phyloP scores from a whole-genome alignment of 306 rosid species.

The Casuarina glauca region DNA sequence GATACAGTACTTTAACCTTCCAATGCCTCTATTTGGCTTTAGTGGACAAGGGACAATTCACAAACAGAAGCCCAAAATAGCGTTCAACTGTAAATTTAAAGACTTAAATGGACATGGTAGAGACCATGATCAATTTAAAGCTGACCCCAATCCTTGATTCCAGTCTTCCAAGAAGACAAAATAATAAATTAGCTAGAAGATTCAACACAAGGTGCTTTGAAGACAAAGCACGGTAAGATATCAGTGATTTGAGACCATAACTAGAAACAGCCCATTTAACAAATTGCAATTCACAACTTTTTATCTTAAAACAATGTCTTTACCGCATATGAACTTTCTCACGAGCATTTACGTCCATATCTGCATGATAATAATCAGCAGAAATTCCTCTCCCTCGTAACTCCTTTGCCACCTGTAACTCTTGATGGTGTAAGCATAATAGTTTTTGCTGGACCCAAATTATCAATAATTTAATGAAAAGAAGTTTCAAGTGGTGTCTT shows the following conservation, averaged over 20 bases:
- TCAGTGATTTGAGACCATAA: not conserved
- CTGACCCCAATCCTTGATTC: not conserved
- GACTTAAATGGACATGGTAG: constrained; percentile 17
- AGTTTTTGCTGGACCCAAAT: constrained; percentile 5
- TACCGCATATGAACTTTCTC: constrained; percentile 89
- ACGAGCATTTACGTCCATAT: constrained; percentile 80
- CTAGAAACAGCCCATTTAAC: not conserved
- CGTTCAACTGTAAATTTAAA: not conserved
- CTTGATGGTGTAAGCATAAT: constrained; percentile 22
- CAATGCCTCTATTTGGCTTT: not conserved
- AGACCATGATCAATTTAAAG: constrained; percentile 21
- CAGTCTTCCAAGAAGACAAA: not conserved
- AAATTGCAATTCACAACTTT: constrained; percentile 23
- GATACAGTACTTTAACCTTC: not conserved
- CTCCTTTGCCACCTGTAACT: constrained; percentile 82
- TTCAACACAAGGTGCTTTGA: not conserved
- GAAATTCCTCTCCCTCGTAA: constrained; percentile 76
- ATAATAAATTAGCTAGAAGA: not conserved
- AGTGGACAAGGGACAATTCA: not conserved
- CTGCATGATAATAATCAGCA: constrained; percentile 90
- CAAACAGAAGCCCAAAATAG: not conserved
- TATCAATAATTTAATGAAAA: too few species aligned
- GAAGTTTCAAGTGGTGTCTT: too few species aligned
- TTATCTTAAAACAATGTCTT: constrained; percentile 26
- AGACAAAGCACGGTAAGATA: not conserved